phyloP scores from a whole-genome alignment of 352 stramenopile genomes.

The Saprolegnia diclina region DNA sequence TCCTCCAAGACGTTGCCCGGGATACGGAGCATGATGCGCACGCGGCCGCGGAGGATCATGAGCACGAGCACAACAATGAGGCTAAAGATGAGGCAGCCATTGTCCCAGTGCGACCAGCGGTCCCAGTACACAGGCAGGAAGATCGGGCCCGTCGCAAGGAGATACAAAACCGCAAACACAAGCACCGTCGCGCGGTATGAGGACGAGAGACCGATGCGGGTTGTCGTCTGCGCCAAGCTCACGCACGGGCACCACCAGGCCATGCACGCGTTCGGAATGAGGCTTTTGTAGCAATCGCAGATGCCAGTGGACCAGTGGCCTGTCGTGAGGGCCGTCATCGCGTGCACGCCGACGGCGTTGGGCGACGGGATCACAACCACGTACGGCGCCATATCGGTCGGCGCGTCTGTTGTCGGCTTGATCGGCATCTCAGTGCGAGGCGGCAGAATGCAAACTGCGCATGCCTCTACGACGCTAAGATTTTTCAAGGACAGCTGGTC shows the following conservation, averaged over 20 bases:
- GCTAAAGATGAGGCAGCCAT: not conserved
- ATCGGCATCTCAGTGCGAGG: too few relatives aligned
- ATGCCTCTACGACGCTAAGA: too few relatives aligned
- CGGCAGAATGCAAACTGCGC: too few relatives aligned
- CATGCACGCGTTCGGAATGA: constrained; percentile 67
- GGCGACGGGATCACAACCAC: not conserved
- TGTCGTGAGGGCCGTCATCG: not conserved
- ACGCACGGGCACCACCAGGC: constrained; percentile 60
- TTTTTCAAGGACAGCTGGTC: too few relatives aligned
- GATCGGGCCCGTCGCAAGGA: not conserved
- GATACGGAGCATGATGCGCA: constrained; percentile 58
- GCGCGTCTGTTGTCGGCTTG: not conserved
- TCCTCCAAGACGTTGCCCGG: constrained; percentile 57
- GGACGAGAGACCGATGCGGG: constrained; percentile 41
- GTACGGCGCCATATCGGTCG: not conserved
- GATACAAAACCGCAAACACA: not conserved
- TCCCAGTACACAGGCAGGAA: constrained; percentile 3
- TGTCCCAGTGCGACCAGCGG: not conserved
- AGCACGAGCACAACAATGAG: not conserved
- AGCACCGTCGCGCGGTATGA: not conserved
- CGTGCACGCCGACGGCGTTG: too few relatives aligned
- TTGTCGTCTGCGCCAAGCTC: constrained; percentile 50
- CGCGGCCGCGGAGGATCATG: constrained; percentile 41
- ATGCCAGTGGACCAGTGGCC: constrained; percentile 67
- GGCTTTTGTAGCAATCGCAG: constrained; percentile 57